Conservation (phyloP, 345 rosid genomes). For the Eucalyptus tenuipes region DNA sequence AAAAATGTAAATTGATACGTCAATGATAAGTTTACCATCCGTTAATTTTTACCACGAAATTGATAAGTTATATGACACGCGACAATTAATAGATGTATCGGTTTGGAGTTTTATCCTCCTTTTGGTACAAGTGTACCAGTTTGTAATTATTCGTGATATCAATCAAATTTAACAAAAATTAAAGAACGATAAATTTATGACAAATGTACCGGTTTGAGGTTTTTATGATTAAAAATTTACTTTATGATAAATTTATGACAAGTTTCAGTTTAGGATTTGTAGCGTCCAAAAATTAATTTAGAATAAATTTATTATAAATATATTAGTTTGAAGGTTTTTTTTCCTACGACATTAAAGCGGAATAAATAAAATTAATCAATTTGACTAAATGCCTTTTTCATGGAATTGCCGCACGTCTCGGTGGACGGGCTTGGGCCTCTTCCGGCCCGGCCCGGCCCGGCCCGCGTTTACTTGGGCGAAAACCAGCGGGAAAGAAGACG, state of each 20-base stretch:
- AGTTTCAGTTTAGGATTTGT: too few relatives aligned
- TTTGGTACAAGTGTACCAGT: too few relatives aligned
- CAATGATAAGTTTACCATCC: fast-evolving
- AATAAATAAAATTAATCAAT: neutral
- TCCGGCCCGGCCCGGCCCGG: neutral
- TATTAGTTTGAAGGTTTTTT: too few relatives aligned
- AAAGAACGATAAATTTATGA: too few relatives aligned
- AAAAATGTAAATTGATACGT: too few relatives aligned
- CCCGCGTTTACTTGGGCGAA: neutral
- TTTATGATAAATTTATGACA: too few relatives aligned
- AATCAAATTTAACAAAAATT: too few relatives aligned
- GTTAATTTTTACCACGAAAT: fast-evolving
- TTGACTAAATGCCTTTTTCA: neutral
- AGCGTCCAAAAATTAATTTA: too few relatives aligned
- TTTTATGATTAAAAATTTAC: too few relatives aligned
- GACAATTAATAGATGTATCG: fast-evolving
- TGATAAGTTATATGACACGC: fast-evolving
- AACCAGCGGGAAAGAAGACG: neutral
- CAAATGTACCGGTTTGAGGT: too few relatives aligned
- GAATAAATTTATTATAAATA: too few relatives aligned
- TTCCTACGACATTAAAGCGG: neutral
- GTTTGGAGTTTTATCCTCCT: fast-evolving
- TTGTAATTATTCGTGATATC: too few relatives aligned
- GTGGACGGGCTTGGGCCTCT: neutral
- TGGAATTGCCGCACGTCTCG: neutral